These are phyloP conservation scores for Plenodomus biglobosus DNA, from an alignment of 2,329 filamentous ascomycete species.

Conservation along the genomic window DNA sequence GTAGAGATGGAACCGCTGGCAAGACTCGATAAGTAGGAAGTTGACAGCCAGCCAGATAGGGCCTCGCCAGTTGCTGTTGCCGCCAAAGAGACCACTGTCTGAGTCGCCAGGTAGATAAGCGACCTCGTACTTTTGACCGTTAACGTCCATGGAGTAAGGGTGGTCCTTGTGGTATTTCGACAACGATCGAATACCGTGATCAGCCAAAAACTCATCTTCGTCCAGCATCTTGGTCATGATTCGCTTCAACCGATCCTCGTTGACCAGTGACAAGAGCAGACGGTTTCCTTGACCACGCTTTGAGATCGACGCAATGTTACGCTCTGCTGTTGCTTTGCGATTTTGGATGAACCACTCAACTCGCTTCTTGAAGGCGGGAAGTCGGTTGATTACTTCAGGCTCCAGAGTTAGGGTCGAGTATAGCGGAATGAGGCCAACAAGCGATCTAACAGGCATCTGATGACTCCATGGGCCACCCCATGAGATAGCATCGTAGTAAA, in stretches of 20 bases:
- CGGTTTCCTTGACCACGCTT: slow-evolving; percentile 88
- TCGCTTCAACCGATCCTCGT: slow-evolving; percentile 85
- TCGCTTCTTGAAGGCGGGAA: slow-evolving; percentile 90
- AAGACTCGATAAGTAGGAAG: slow-evolving; percentile 87
- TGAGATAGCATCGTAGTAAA: slow-evolving; percentile 98
- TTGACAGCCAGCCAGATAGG: slow-evolving; percentile 97
- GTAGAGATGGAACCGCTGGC: slow-evolving; percentile 96
- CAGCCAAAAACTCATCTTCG: slow-evolving; percentile 87
- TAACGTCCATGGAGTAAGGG: slow-evolving; percentile 93
- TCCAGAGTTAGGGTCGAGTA: slow-evolving; percentile 92
- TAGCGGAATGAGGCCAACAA: slow-evolving; percentile 90
- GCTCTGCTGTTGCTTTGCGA: slow-evolving; percentile 79
- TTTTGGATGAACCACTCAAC: slow-evolving; percentile 94
- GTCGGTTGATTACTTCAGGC: slow-evolving; percentile 86
- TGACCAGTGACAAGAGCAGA: slow-evolving; percentile 85
- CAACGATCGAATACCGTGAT: slow-evolving; percentile 86
- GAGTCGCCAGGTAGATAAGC: slow-evolving; percentile 94
- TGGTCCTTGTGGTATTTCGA: slow-evolving; percentile 89
- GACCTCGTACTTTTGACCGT: slow-evolving; percentile 85
- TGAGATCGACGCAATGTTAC: slow-evolving; percentile 91
- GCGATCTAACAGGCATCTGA: slow-evolving; percentile 85
- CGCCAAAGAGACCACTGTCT: slow-evolving; percentile 90
- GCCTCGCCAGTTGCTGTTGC: slow-evolving; percentile 96
- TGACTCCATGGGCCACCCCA: slow-evolving; percentile 93
- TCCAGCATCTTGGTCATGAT: slow-evolving; percentile 92